These are phyloP conservation scores for Chalciporus piperatus DNA, from an alignment of 768 basidiomycete genomes.

Conservation along the genomic window DNA sequence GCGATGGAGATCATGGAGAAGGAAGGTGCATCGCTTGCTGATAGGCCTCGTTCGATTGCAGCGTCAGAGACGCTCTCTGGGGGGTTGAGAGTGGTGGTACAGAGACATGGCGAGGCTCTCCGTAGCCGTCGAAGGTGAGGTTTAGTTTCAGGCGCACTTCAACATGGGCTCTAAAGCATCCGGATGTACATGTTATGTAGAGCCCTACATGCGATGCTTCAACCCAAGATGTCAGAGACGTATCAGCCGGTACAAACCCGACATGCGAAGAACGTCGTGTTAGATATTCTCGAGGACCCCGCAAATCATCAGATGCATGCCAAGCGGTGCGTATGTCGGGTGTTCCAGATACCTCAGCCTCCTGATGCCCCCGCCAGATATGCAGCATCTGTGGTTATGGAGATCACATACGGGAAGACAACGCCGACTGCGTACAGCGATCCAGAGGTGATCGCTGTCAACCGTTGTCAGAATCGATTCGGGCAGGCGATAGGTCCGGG, in stretches of 20 bases:
- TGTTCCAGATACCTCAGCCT: too few species aligned
- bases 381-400: conserved; percentile 37
- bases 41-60: conserved; percentile 37
- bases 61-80: conserved; percentile 34
- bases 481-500: conserved; percentile 23
- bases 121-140: conserved; percentile 28
- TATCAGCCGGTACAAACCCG: conserved; percentile 32
- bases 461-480: conserved; percentile 24
- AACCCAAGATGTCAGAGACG: conserved; percentile 29
- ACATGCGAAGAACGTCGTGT: conserved; percentile 32
- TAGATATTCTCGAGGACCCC: conserved; percentile 36
- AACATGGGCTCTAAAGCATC: background rate
- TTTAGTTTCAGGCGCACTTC: background rate
- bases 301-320: conserved; percentile 33
- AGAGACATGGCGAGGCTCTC: conserved; percentile 29
- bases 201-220: conserved; percentile 34
- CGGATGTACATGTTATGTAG: conserved; percentile 17
- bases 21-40: conserved; percentile 32
- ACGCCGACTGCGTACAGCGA: conserved; percentile 37
- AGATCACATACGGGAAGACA: conserved; percentile 39
- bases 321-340: conserved; percentile 22
- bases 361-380: conserved; percentile 22
- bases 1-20: conserved; percentile 42
- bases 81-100: conserved; percentile 30
- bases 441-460: conserved; percentile 33